Conservation (phyloP, 2,329 filamentous ascomycete genomes). For the Penicillium paneum region DNA sequence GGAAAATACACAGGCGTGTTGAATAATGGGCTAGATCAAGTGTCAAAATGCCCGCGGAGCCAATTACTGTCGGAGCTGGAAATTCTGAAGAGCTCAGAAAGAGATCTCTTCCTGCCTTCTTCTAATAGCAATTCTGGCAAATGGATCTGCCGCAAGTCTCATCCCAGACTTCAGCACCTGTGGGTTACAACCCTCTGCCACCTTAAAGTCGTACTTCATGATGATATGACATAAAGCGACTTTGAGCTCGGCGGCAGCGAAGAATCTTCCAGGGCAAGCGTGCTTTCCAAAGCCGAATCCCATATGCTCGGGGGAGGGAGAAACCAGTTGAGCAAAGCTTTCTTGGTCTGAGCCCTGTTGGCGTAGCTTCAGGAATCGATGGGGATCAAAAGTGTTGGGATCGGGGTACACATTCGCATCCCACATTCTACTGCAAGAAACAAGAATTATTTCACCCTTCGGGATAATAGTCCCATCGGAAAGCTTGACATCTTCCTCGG, state of each 20-base stretch:
- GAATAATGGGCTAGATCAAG: too few relatives aligned
- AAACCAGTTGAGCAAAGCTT: not conserved
- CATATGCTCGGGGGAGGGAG: not conserved
- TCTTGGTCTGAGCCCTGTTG: not conserved
- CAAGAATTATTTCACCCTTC: not conserved
- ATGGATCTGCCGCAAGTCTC: not conserved
- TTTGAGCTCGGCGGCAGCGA: conserved; percentile 56
- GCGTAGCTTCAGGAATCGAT: not conserved
- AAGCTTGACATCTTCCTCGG: not conserved
- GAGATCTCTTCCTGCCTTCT: not conserved
- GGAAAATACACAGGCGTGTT: too few relatives aligned
- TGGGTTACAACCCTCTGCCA: not conserved
- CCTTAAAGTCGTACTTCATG: conserved; percentile 6
- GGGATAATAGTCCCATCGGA: not conserved
- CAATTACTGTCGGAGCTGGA: too few relatives aligned
- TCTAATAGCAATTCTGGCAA: not conserved
- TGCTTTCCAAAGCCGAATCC: conserved; percentile 21
- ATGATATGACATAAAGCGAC: conserved; percentile 52
- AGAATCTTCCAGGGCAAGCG: conserved; percentile 54
- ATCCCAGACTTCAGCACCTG: not conserved
- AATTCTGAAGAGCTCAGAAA: not conserved
- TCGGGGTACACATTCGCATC: not conserved
- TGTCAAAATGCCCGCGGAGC: too few relatives aligned
- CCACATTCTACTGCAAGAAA: conserved; percentile 8
- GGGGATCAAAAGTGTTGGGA: not conserved